Evolutionary conservation across 2,329 filamentous ascomycete species (phyloP), one percentile per base, ranked within the genome.

Genomic region (Calonectria pteridis): DNA sequence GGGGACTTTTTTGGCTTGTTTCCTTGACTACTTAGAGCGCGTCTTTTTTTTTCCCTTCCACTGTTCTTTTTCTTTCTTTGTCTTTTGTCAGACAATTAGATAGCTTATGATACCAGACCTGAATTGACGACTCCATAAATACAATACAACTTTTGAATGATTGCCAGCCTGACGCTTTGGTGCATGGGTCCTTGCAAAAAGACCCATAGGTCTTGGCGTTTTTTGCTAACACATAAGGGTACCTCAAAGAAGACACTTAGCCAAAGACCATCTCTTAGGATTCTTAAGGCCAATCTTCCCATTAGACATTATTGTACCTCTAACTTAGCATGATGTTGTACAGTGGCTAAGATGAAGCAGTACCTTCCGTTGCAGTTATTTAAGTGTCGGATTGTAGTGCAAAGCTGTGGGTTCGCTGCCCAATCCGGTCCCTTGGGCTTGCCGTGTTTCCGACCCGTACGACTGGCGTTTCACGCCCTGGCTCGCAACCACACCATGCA

Each of bases 401-500:
- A 16, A 16, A 3, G 31, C 0, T 40, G 23, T 43, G 35, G 29
- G 37, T 23, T 26, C 26, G 10, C 29, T 28, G 11, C 28, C 18
- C 26, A 33, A 64, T 28, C 37, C 59, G 28, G 40, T 7, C 11
- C 16, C 9, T 31, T 64, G 43, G 31, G 28, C 16, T 55, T 64
- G 35, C 65, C 59, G 58, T 46, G 46, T 18, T 50, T 62, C 46
- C 37, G 46, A 33, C 53, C 67, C 58, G 53, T 73, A 64, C 50
- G 71, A 78, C 62, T 43, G 29, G 58, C 66, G 77, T 79, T 79
- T 79, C 77, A 79, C 50, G 66, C 77, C 40, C 67, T 58, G 67
- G 37, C 55, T 65, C 16, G 16, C 40, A 67, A 70, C 69, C 72
- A 64, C 77, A 37, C 77, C 69, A 77, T 58, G 33, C 28, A 28